Conservation (phyloP, 2,329 filamentous ascomycete genomes). For the Trichoderma sp. region DNA sequence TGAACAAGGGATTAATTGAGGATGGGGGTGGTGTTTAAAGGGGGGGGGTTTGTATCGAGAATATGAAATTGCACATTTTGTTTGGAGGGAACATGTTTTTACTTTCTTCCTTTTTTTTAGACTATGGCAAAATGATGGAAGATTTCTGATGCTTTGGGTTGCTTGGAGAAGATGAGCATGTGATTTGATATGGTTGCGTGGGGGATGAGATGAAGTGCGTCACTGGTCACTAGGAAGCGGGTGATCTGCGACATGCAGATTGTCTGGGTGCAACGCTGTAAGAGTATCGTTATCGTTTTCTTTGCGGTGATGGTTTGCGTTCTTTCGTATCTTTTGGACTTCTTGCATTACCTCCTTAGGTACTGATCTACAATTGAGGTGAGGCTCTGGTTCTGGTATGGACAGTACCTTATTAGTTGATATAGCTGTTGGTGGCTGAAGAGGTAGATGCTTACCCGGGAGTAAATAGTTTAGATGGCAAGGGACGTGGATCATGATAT, state of each 20-base stretch:
- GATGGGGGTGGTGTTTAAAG: neutral
- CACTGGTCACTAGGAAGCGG: neutral
- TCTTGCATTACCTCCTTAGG: no score
- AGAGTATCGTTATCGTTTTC: no score
- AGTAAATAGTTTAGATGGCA: no score
- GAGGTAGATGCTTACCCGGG: neutral
- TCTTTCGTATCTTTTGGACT: no score
- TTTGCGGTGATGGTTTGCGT: no score
- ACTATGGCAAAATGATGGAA: neutral
- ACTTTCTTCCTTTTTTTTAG: neutral
- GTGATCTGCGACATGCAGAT: conserved; percentile 19
- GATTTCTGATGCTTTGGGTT: neutral
- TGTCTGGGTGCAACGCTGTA: neutral
- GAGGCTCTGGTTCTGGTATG: neutral
- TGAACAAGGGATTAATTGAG: neutral
- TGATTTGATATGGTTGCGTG: neutral
- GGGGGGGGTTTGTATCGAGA: neutral
- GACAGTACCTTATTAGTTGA: no score
- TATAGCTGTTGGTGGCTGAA: neutral
- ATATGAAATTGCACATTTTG: neutral
- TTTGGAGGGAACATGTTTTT: neutral
- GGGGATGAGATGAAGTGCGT: neutral
- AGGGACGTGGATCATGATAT: neutral
- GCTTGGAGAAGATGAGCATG: neutral
- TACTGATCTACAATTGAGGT: neutral